Evolutionary conservation across 2,329 filamentous ascomycete species (phyloP).

Genomic region (Hypoxylon sp.): DNA sequence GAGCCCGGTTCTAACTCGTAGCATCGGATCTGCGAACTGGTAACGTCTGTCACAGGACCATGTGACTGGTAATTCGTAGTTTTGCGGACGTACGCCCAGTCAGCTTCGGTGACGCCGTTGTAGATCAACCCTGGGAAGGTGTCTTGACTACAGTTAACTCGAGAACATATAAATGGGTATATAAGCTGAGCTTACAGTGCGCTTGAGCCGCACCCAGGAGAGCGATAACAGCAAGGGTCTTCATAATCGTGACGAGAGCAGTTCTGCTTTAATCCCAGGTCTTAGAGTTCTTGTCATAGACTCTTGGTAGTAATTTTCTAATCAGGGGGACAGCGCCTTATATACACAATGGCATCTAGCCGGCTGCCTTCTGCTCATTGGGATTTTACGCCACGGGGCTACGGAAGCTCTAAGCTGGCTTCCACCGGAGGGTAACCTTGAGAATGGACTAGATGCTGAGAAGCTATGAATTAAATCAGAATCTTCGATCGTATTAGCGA

Average conservation of each 20-base stretch:
- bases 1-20: slow-evolving; percentile 53
- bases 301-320: background rate
- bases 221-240: slow-evolving; percentile 43
- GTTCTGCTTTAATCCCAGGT: background rate
- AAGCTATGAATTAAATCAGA: background rate
- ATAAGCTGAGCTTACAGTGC: slow-evolving; percentile 46
- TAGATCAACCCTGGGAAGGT: slow-evolving; percentile 52
- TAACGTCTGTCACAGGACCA: slow-evolving; percentile 55
- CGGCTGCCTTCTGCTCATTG: background rate
- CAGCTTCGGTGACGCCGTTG: slow-evolving; percentile 48
- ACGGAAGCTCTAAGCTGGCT: background rate
- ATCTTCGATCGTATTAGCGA: background rate
- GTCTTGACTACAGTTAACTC: slow-evolving; percentile 45
- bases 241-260: slow-evolving; percentile 32
- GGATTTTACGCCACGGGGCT: background rate
- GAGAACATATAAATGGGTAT: background rate
- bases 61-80: slow-evolving; percentile 59
- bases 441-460: background rate
- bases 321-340: background rate
- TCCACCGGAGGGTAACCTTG: background rate
- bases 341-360: background rate
- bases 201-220: slow-evolving; percentile 48
- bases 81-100: slow-evolving; percentile 57
- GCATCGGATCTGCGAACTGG: slow-evolving; percentile 55
- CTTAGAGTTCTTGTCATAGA: background rate